phyloP scores from a whole-genome alignment of 2,329 filamentous ascomycete species.

The Emergomyces africanus region DNA sequence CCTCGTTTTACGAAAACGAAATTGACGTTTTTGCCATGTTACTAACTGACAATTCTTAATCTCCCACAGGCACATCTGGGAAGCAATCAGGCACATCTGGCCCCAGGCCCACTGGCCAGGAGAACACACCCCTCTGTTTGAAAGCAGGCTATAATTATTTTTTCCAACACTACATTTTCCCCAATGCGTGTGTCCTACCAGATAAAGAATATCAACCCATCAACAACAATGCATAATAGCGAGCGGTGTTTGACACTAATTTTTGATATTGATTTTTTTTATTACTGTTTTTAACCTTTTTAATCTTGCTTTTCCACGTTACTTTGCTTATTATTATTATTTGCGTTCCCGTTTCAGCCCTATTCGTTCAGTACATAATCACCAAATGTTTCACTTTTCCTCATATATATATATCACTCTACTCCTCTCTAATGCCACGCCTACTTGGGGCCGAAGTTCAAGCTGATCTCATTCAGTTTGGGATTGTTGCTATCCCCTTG shows the following conservation, averaged over 20 bases:
- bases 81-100: slow-evolving; percentile 84
- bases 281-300: neutral
- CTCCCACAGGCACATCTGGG: slow-evolving; percentile 67
- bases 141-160: slow-evolving; percentile 59
- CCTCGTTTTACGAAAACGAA: neutral
- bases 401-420: neutral
- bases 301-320: neutral
- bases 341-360: neutral
- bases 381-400: neutral
- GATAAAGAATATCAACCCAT: neutral
- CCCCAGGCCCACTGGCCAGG: slow-evolving; percentile 77
- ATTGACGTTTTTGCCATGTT: neutral
- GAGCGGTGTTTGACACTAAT: neutral
- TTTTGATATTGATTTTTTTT: neutral
- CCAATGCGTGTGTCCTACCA: neutral
- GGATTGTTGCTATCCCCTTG: neutral
- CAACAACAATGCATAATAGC: slow-evolving; percentile 2
- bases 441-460: neutral
- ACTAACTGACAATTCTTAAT: slow-evolving; percentile 4
- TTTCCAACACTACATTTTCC: neutral
- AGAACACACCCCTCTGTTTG: slow-evolving; percentile 55
- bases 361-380: neutral
- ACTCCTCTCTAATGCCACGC: neutral
- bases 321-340: neutral
- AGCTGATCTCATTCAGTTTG: neutral